Base-by-base conservation (phyloP, 1,284 basidiomycete species). In the Trichosporon sp. region DNA sequence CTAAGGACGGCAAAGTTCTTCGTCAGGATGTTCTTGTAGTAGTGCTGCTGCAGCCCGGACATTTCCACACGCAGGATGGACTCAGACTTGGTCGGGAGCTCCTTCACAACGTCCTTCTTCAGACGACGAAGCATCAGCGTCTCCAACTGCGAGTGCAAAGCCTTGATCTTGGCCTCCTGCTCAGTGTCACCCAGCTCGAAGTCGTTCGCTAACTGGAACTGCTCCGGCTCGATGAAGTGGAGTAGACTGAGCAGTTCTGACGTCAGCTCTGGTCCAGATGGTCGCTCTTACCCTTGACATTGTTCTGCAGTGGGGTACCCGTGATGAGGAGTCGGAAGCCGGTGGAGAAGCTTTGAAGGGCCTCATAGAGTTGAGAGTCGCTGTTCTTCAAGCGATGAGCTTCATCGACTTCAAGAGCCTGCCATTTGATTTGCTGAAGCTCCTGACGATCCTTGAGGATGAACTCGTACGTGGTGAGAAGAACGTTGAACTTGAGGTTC, bases 171-270 rank as follows among this genome's bases (percentile, higher is more conserved):
- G 72, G 84, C 85, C 84, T 96, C 95, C 83, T 96, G 95, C 83
- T 97, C 95, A 70, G 85, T 92, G 78, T 98, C 95, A 75, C 88
- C 91, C 63, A 98, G 86, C 81, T 98, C 96, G 77, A 98, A 98
- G 81, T 98, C 95, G 83, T 93, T 94, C 18, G 91, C 90, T 25
- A 98, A 86, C 90, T 91, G 80, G 65, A 77, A 99, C 85, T 95
- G 93, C 77, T 98, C 95, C 4, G 97, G 97, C 89, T 97, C 96
- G 72, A 99, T 86, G 87, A 99, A 99, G 82, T 99, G 97, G 90
- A 99, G 97, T 76, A 99, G 85, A 15, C 97, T 93, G 51, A 98
- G 86, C 25, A 99, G 86, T 83, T 99, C 97, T 95, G 78, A 11
- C 70, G 72, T 65, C 67, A 70, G 65, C 53, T 34, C n/a, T 12